Base-by-base conservation (phyloP, 495 filamentous ascomycete species). In the Hypoxylon cercidicola region DNA sequence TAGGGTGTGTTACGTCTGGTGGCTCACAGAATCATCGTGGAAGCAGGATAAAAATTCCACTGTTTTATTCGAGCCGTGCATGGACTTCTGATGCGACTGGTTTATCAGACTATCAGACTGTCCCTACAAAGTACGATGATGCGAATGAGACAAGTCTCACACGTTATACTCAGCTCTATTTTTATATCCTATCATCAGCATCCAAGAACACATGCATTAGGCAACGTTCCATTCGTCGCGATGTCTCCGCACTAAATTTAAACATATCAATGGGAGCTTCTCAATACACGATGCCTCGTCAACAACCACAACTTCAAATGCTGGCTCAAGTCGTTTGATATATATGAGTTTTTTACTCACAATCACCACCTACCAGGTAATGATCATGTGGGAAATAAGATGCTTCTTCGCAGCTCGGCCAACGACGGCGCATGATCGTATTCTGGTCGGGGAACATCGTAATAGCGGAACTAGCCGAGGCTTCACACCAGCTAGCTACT, bases 11-110 rank as follows among this genome's bases (percentile, higher is more conserved):
- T n/a, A n/a, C n/a, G n/a, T n/a, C 25, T 3, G 25, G 25, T 28
- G 25, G 34, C 50, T 54, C 16, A n/a, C 23, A 32, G 44, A 62
- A 62, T 41, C 30, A 45, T 37, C 53, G 25, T 56, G 43, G 43
- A 47, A 34, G 16, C 39, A n/a, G 39, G n/a, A 41, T 6, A 41
- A 41, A 13, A 6, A 39, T 13, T 13, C 35, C 9, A 39, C 3
- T 13, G 2, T 13, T 39, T 39, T 39, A n/a, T n/a, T 39, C 35
- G 35, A 13, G 9, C 35, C 35, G 10, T 10, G 30, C 30, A 32
- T 32, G 30, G 10, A 10, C 30, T 32, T 10, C 4, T 12, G n/a
- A n/a, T n/a, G n/a, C n/a, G n/a, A n/a, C n/a, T n/a, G n/a, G n/a
- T n/a, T n/a, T n/a, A n/a, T n/a, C n/a, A n/a, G n/a, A 28, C 7